Evolutionary conservation across 2,329 filamentous ascomycete genomes (phyloP), one percentile per base, ranked within the genome.

Genomic region (Leptographium procerum): DNA sequence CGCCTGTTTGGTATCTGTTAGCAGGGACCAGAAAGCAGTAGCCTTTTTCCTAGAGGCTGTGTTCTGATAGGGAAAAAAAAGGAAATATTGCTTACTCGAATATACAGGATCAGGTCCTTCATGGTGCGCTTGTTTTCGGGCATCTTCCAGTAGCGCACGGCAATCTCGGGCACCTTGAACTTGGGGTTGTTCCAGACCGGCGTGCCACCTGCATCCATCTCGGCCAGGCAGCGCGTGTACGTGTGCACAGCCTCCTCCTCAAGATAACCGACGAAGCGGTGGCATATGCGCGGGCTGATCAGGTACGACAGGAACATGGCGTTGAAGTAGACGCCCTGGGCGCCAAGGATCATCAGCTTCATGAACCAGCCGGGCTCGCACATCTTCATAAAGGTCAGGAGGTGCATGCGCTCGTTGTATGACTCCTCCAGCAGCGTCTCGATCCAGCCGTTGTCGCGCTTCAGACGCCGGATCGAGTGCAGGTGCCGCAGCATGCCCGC

Each of bases 201-300:
- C 16, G 96, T 75, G 60, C 83, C 81, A n/a, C 92, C 92, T 3
- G 81, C 79, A 60, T 97, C 91, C 28, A 99, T 81, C 68, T 97
- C 94, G 64, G 84, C 78, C 66, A 97, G 88, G 61, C 90, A 89
- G 55, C 91, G 85, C 0, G 90, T 94, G 75, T 99, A 99, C 0
- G 94, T 99, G 68, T 95, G 82, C 1, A 97, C 92, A 10, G 94
- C 94, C 72, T 99, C 94, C 71, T 99, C 94, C 72, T 99, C 94
- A 14, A 99, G 83, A 66, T 97, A 97, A 1, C 91, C 94, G 57
- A 97, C 91, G 71, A 99, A 97, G 51, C 94, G 87, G 72, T 99
- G 94, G 67, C 89, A 92, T 62, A 89, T 92, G 61, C 86, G 84
- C 8, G 94, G 92, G 1, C 87, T 90, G 61, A 96, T 68, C 36